Evolutionary conservation across 2,329 filamentous ascomycete genomes (phyloP), one percentile per base, ranked within the genome.

Genomic region (Claviceps humidiphila): DNA sequence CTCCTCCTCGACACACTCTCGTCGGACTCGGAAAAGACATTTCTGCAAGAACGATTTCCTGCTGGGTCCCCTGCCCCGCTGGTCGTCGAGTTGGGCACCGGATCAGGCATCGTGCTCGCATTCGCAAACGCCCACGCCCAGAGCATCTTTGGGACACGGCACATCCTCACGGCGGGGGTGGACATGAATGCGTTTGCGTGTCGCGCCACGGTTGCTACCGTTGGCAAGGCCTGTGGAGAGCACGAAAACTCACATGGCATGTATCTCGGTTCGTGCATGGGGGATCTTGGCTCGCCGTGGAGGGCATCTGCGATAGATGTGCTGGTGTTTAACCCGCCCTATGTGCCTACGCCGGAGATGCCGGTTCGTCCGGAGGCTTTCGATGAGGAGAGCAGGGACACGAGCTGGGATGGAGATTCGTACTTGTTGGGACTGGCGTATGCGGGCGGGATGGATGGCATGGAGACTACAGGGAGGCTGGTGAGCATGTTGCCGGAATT

Each of bases 291-390:
- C 4, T 67, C 76, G 2, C 71, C 83, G 0, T 69, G 94, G 42
- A 75, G 77, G 7, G 63, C 71, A 0, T 72, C 74, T 2, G 53
- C 49, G 13, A 77, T 95, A 5, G 93, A 98, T 64, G 77, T 98
- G 11, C 75, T 98, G 56, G 77, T 98, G 30, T 98, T 97, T 75
- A 98, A 98, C 64, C 93, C 93, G 51, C 93, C 93, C 0, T 98
- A 98, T 65, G 93, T 98, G 14, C 93, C 93, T 2, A 94, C 90
- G 2, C 77, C 84, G 26, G 78, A 82, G 42, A 70, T 94, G 54
- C 90, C 91, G 1, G 65, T 68, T 24, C 67, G 77, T 39, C 75
- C 63, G 20, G 61, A 56, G 51, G 59, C 54, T 49, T 65, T 63
- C 42, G 40, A 58, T 26, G 39, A 51, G 39, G 17, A 20, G 41